phyloP scores from a whole-genome alignment of 192 early-diverging fungal species.

The Podila minutissima region DNA sequence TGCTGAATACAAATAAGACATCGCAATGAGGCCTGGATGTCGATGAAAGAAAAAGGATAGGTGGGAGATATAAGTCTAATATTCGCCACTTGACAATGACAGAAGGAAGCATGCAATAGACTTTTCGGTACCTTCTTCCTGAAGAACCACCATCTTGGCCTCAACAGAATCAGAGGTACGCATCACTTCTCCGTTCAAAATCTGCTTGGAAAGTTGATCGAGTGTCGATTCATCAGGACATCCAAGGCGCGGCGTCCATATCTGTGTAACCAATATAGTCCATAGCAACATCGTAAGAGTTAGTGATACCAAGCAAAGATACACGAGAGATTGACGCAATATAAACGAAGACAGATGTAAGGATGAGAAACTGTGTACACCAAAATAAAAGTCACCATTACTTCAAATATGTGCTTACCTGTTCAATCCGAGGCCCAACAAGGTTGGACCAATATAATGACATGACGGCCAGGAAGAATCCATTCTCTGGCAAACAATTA shows the following conservation, averaged over 20 bases:
- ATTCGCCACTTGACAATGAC: not conserved
- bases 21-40: constrained; percentile 38
- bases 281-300: not conserved
- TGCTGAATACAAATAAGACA: constrained; percentile 46
- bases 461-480: constrained; percentile 64
- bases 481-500: constrained; percentile 53
- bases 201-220: constrained; percentile 55
- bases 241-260: constrained; percentile 43
- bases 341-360: not conserved
- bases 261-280: constrained; percentile 9
- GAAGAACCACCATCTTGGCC: constrained; percentile 60
- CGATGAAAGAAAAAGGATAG: constrained; percentile 1
- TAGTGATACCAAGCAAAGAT: constrained; percentile 17
- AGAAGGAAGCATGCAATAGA: not conserved
- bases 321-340: not conserved
- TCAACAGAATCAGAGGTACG: constrained; percentile 50
- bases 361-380: no score
- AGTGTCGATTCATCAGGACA: constrained; percentile 50
- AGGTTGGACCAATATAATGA: constrained; percentile 65
- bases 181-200: constrained; percentile 64
- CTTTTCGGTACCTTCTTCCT: constrained; percentile 43
- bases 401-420: constrained; percentile 44
- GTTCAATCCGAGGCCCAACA: constrained; percentile 61
- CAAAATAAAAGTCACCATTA: constrained; percentile 14
- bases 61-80: not conserved